Conservation (phyloP, 768 basidiomycete genomes). For the Lentinula guzmanii region DNA sequence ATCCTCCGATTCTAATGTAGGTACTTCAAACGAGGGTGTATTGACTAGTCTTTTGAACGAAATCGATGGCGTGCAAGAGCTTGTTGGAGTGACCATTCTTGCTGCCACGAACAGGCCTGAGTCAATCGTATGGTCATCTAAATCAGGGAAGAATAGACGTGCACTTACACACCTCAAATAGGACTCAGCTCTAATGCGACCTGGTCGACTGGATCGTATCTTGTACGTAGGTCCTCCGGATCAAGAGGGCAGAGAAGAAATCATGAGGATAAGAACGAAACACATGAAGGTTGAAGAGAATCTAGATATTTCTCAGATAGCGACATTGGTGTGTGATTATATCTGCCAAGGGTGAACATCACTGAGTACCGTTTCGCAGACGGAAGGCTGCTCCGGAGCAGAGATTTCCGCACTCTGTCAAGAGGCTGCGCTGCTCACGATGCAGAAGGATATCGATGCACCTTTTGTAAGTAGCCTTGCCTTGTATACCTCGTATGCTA, state of each 20-base stretch:
- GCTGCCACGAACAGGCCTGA: conserved; percentile 97
- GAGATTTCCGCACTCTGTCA: conserved; percentile 91
- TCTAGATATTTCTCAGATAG: conserved; percentile 63
- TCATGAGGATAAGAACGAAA: conserved; percentile 68
- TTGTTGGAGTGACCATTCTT: conserved; percentile 90
- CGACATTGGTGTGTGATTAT: conserved; percentile 49
- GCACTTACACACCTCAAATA: conserved; percentile 22
- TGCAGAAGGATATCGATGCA: conserved; percentile 82
- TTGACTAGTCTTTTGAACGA: conserved; percentile 92
- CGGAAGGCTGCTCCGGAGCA: conserved; percentile 94
- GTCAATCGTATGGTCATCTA: conserved; percentile 56
- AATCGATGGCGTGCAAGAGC: conserved; percentile 97
- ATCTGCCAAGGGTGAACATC: background rate
- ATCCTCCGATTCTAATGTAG: conserved; percentile 47
- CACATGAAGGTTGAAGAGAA: conserved; percentile 78
- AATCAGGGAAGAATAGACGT: background rate
- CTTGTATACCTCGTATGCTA: background rate
- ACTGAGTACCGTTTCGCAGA: conserved; percentile 37
- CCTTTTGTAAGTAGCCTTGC: conserved; percentile 49
- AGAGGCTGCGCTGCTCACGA: conserved; percentile 89
- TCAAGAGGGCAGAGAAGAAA: conserved; percentile 71
- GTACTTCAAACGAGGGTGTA: conserved; percentile 76
- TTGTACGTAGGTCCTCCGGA: conserved; percentile 94
- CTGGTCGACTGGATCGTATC: conserved; percentile 90
- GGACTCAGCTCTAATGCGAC: conserved; percentile 94